Base-by-base conservation (phyloP, 208 protist genomes). In the Trypanosoma rangeli region DNA sequence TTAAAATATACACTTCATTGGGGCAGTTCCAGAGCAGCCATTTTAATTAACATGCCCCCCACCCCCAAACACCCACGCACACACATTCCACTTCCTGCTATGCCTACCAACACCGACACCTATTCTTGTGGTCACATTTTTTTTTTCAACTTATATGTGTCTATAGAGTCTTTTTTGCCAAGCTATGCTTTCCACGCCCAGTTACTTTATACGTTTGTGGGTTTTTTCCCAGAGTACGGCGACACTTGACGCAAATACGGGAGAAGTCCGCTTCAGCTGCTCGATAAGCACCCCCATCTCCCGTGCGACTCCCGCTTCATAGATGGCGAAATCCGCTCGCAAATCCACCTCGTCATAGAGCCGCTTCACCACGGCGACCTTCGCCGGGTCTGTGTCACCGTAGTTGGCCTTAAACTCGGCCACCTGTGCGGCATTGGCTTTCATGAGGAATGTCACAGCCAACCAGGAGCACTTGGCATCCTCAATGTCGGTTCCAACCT, bases 391-490 rank as follows among this genome's bases (percentile, higher is more conserved):
- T 24, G 82, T 70, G 46, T 74, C 73, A 39, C 96, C 95, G 78
- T 98, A 98, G 76, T 98, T 91, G 26, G 79, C 87, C 80, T 98
- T 91, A 44, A 99, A 94, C 52, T 77, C 64, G 33, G 57, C 64
- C 10, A 85, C 50, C 65, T 95, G 86, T 54, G 83, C 81, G 18
- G 72, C 52, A 13, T 74, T 75, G 8, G 90, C 88, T 22, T 75
- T 82, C 31, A 66, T 69, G 13, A 95, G 64, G 33, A 98, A 90
- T 9, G 90, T 98, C 50, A 97, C 92, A n/a, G 96, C 82, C 22
- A 99, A 83, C 98, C 98, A 99, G 12, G 90, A 94, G 80, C 96
- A 98, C 85, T 99, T 99, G 61, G 94, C 93, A 64, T 99, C 98
- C 73, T 99, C 89, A 69, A 99, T 99, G 80, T 99, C 98, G 18